Evolutionary conservation across 2,329 filamentous ascomycete genomes (phyloP).

Genomic region (Phyllosticta paracitricarpa): DNA sequence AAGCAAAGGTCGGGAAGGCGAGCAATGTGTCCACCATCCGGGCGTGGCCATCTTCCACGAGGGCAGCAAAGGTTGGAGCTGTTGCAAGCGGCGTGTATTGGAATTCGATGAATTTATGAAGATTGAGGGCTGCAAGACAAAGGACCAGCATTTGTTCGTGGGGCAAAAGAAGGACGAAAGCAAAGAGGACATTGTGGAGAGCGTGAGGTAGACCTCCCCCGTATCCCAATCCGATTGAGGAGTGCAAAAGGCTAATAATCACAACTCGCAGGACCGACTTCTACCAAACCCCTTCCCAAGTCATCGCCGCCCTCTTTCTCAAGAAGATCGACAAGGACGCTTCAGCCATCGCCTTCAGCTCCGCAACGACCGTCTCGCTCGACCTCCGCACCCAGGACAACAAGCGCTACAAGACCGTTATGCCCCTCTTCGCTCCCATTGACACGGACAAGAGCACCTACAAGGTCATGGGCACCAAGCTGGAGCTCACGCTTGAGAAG

Average conservation of each 20-base stretch:
- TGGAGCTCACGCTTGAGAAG: slow-evolving; percentile 67
- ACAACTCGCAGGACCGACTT: slow-evolving; percentile 62
- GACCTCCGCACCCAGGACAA: slow-evolving; percentile 79
- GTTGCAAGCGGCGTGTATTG: slow-evolving; percentile 88
- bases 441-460: slow-evolving; percentile 64
- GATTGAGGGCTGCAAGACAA: slow-evolving; percentile 81
- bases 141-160: slow-evolving; percentile 73
- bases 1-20: slow-evolving; percentile 40
- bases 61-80: slow-evolving; percentile 94
- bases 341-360: slow-evolving; percentile 60
- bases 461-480: slow-evolving; percentile 79
- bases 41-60: slow-evolving; percentile 92
- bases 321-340: slow-evolving; percentile 89
- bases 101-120: slow-evolving; percentile 99
- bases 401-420: slow-evolving; percentile 67
- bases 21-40: slow-evolving; percentile 81
- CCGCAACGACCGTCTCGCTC: slow-evolving; percentile 53
- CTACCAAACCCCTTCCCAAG: slow-evolving; percentile 78
- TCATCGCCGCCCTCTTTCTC: slow-evolving; percentile 87
- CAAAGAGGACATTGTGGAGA: slow-evolving; percentile 67
- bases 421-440: slow-evolving; percentile 69
- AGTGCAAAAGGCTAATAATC: not conserved
- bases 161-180: slow-evolving; percentile 52
- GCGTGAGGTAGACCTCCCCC: slow-evolving; percentile 52
- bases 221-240: slow-evolving; percentile 8